These are phyloP conservation scores for Tetrapisispora pingtungensis DNA, from an alignment of 805 yeast genomes.

Conservation along the genomic window DNA sequence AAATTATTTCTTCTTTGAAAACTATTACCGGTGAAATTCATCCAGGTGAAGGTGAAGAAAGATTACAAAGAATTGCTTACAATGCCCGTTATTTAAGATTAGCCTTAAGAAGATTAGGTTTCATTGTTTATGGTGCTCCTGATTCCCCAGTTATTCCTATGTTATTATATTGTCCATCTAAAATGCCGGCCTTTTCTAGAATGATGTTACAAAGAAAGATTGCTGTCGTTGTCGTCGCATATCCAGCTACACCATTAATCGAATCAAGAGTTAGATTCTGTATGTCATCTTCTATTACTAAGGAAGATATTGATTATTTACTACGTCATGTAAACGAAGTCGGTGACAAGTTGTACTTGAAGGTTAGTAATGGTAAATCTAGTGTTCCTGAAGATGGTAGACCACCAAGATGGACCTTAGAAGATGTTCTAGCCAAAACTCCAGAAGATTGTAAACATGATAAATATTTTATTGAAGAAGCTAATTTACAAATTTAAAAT, in stretches of 20 bases:
- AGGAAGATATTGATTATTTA: constrained; percentile 82
- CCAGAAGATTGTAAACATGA: constrained; percentile 50
- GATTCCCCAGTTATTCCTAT: constrained; percentile 95
- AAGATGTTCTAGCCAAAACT: constrained; percentile 64
- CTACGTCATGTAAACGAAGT: constrained; percentile 61
- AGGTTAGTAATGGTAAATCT: constrained; percentile 67
- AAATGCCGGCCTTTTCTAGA: constrained; percentile 88
- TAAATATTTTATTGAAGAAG: constrained; percentile 23
- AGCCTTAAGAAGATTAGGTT: constrained; percentile 86
- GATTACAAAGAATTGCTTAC: constrained; percentile 89
- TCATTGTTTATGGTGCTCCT: constrained; percentile 87
- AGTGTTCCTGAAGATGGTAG: constrained; percentile 51
- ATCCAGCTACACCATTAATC: constrained; percentile 92
- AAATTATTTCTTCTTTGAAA: constrained; percentile 68
- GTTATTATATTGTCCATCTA: constrained; percentile 78
- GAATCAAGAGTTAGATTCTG: constrained; percentile 89
- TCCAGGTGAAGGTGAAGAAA: constrained; percentile 89
- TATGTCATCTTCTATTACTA: constrained; percentile 83
- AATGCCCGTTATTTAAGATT: constrained; percentile 87
- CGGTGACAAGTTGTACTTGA: constrained; percentile 68
- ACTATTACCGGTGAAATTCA: constrained; percentile 72
- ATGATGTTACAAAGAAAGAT: constrained; percentile 67
- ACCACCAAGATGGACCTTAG: constrained; percentile 67
- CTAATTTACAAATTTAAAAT: background rate
- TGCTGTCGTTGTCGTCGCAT: constrained; percentile 94